Percentiles rank a stretch among this genome's conserved stretches.
Evolutionary conservation across 1,139 yeast species (phyloP).

Genomic region (Kazachstania sp.): DNA sequence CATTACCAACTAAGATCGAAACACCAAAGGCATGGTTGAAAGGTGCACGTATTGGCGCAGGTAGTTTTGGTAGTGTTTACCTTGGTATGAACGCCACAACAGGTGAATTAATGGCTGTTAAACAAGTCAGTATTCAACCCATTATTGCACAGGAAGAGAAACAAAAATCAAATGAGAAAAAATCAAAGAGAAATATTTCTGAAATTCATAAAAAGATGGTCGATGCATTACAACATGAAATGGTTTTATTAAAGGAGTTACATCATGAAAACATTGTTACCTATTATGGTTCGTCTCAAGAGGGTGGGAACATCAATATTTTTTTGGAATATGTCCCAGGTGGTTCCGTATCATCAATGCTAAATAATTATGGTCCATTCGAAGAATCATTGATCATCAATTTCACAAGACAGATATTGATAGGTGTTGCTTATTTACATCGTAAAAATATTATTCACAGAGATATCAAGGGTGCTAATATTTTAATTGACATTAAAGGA

Average conservation of each 20-base stretch:
- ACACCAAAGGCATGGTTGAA: slow-evolving; percentile 76
- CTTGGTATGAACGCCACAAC: slow-evolving; percentile 86
- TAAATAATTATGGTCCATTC: slow-evolving; percentile 80
- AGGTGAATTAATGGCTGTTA: slow-evolving; percentile 95
- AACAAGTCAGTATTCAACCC: slow-evolving; percentile 69
- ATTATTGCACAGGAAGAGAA: slow-evolving; percentile 1
- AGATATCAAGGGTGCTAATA: slow-evolving; percentile 90
- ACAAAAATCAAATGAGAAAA: slow-evolving; percentile 18
- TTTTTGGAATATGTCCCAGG: slow-evolving; percentile 95
- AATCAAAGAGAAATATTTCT: slow-evolving; percentile 33
- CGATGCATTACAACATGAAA: slow-evolving; percentile 80
- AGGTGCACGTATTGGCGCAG: slow-evolving; percentile 90
- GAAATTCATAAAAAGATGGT: slow-evolving; percentile 52
- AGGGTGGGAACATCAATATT: slow-evolving; percentile 63
- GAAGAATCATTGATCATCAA: slow-evolving; percentile 83
- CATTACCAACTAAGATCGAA: slow-evolving; percentile 30
- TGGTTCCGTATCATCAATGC: slow-evolving; percentile 85
- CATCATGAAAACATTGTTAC: slow-evolving; percentile 91
- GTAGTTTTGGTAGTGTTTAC: slow-evolving; percentile 89
- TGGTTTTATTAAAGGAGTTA: slow-evolving; percentile 64
- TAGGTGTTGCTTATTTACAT: slow-evolving; percentile 76
- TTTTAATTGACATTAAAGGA: slow-evolving; percentile 81
- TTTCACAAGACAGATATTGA: slow-evolving; percentile 73
- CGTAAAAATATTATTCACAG: slow-evolving; percentile 79
- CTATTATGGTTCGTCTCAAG: slow-evolving; percentile 77